Percentiles rank a stretch among this genome's conserved stretches.
phyloP scores from a whole-genome alignment of 495 filamentous ascomycete species.

The Neurospora intermedia region DNA sequence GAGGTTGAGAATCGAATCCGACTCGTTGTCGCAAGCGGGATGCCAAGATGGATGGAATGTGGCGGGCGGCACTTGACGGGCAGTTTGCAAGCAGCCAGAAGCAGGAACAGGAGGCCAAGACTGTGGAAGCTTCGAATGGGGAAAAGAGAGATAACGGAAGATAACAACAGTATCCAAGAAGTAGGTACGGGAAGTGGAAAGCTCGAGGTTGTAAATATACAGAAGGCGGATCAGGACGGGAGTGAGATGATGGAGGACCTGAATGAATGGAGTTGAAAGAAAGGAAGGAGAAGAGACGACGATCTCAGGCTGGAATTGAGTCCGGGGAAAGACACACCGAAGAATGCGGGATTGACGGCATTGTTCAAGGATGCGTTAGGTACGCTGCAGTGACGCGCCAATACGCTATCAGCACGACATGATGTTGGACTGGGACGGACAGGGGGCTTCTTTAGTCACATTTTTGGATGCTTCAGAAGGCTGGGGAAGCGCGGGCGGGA shows the following conservation, averaged over 20 bases:
- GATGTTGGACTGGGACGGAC: neutral
- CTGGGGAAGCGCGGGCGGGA: neutral
- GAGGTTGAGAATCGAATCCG: neutral
- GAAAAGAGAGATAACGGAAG: neutral
- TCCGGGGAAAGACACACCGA: neutral
- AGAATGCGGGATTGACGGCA: neutral
- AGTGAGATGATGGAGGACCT: neutral
- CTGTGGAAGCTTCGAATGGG: no score
- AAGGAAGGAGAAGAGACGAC: neutral
- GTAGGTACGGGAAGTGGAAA: neutral
- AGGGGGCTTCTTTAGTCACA: neutral
- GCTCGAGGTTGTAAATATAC: neutral
- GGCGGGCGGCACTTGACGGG: no score
- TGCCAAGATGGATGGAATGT: neutral
- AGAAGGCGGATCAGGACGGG: neutral
- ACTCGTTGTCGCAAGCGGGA: neutral
- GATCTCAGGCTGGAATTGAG: neutral
- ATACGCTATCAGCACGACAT: neutral
- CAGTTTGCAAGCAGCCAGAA: no score
- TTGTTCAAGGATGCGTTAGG: neutral
- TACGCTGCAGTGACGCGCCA: neutral
- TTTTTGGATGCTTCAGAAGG: neutral
- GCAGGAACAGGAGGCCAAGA: no score
- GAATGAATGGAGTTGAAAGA: neutral
- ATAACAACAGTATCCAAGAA: neutral